phyloP scores from a whole-genome alignment of 2,329 filamentous ascomycete genomes.

The Venturia carpophila region DNA sequence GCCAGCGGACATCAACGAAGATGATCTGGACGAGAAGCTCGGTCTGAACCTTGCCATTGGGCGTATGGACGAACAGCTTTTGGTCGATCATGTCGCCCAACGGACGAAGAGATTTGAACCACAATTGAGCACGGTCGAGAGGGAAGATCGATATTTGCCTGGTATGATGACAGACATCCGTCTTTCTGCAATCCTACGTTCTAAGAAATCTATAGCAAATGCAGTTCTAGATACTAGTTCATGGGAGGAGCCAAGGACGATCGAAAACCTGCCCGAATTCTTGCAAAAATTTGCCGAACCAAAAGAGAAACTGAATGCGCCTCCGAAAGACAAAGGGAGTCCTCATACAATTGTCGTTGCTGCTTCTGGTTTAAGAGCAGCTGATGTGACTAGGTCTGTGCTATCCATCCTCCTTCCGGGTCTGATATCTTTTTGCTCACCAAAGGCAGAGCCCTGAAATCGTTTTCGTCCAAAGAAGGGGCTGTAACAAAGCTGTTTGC shows the following conservation, averaged over 20 bases:
- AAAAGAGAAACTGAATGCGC: conserved; percentile 51
- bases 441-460: conserved; percentile 54
- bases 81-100: conserved; percentile 80
- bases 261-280: conserved; percentile 70
- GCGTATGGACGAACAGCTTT: conserved; percentile 71
- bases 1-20: conserved; percentile 57
- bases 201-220: conserved; percentile 44
- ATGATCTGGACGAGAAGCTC: conserved; percentile 38
- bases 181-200: not conserved
- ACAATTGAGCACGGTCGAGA: conserved; percentile 74
- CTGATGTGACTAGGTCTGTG: conserved; percentile 65
- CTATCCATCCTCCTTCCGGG: conserved; percentile 2
- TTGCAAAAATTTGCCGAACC: conserved; percentile 58
- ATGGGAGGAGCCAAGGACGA: conserved; percentile 57
- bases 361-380: conserved; percentile 73
- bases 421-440: conserved; percentile 22
- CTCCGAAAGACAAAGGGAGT: conserved; percentile 55
- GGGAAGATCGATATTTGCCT: conserved; percentile 73
- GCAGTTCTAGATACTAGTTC: conserved; percentile 73
- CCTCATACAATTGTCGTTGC: conserved; percentile 83
- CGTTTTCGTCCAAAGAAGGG: conserved; percentile 70
- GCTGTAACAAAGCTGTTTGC: conserved; percentile 89
- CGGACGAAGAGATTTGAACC: conserved; percentile 69
- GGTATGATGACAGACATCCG: conserved; percentile 42
- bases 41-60: conserved; percentile 72